Evolutionary conservation across 2,329 filamentous ascomycete genomes (phyloP).

Genomic region (Talaromyces sp.): DNA sequence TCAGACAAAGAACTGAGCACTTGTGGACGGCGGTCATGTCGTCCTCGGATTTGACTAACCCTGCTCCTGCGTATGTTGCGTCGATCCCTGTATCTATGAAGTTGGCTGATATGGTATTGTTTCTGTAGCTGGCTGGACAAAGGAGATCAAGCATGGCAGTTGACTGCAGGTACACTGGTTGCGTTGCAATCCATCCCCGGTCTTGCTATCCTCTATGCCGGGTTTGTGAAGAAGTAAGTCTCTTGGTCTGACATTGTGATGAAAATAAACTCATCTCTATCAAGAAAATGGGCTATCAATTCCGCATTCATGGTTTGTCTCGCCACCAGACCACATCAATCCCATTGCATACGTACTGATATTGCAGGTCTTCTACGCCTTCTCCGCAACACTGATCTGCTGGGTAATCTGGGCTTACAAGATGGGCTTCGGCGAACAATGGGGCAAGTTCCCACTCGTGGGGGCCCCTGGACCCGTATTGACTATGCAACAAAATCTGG

Average conservation of each 20-base stretch:
- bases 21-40: neutral
- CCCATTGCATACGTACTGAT: neutral
- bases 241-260: neutral
- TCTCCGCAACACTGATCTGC: slow-evolving; percentile 47
- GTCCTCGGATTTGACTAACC: slow-evolving; percentile 17
- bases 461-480: slow-evolving; percentile 48
- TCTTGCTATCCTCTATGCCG: slow-evolving; percentile 50
- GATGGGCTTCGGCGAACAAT: slow-evolving; percentile 50
- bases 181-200: slow-evolving; percentile 51
- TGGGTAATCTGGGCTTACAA: slow-evolving; percentile 53
- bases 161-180: slow-evolving; percentile 51
- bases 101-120: neutral
- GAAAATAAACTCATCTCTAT: neutral
- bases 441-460: slow-evolving; percentile 43
- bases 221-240: slow-evolving; percentile 38
- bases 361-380: slow-evolving; percentile 45
- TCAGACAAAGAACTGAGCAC: neutral
- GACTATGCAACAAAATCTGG: slow-evolving; percentile 44
- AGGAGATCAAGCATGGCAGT: slow-evolving; percentile 54
- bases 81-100: too few species aligned
- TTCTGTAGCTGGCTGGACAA: slow-evolving; percentile 35
- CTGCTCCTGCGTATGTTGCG: slow-evolving; percentile 14
- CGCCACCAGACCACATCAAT: neutral
- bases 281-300: slow-evolving; percentile 49
- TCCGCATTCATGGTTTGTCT: slow-evolving; percentile 46